Conservation (phyloP, 768 basidiomycete genomes). For the Pleurotus cornucopiae region DNA sequence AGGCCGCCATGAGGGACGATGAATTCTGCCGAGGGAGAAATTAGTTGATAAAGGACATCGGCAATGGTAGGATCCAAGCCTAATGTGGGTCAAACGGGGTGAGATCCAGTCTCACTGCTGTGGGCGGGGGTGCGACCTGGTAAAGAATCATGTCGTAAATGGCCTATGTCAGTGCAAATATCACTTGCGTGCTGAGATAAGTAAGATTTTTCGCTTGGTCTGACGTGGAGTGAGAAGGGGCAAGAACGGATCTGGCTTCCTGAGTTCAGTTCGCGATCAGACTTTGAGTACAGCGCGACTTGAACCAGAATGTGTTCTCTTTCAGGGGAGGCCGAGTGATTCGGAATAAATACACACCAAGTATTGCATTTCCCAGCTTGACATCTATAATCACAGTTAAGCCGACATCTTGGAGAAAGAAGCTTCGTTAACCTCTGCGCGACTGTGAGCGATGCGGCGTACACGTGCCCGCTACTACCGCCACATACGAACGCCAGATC, state of each 20-base stretch:
- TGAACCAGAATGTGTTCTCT: conserved; percentile 2
- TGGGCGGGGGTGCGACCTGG: conserved; percentile 5
- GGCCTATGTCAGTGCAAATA: conserved; percentile 3
- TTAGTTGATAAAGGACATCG: conserved; percentile 19
- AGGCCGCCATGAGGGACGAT: conserved; percentile 18
- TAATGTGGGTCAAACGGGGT: conserved; percentile 13
- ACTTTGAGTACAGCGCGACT: not conserved
- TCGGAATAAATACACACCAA: conserved; percentile 6
- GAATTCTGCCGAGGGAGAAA: conserved; percentile 20
- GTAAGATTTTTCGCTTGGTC: conserved; percentile 7
- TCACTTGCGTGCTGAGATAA: conserved; percentile 12
- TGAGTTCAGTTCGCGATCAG: conserved; percentile 1
- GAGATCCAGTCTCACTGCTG: conserved; percentile 3
- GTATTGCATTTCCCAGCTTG: not conserved
- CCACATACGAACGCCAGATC: not conserved
- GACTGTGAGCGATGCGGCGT: conserved; percentile 2
- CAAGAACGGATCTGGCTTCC: not conserved
- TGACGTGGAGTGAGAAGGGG: conserved; percentile 8
- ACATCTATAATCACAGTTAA: conserved; percentile 2
- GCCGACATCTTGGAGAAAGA: conserved; percentile 6
- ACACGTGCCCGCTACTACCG: conserved; percentile 3
- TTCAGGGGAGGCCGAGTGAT: not conserved
- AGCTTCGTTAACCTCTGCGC: not conserved
- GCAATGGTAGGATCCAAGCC: conserved; percentile 14
- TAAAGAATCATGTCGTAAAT: conserved; percentile 3